Percentiles rank a stretch among this genome's conserved stretches.
These are phyloP conservation scores for Entamoeba histolytica DNA, from an alignment of 208 protist genomes.

Conservation along the genomic window DNA sequence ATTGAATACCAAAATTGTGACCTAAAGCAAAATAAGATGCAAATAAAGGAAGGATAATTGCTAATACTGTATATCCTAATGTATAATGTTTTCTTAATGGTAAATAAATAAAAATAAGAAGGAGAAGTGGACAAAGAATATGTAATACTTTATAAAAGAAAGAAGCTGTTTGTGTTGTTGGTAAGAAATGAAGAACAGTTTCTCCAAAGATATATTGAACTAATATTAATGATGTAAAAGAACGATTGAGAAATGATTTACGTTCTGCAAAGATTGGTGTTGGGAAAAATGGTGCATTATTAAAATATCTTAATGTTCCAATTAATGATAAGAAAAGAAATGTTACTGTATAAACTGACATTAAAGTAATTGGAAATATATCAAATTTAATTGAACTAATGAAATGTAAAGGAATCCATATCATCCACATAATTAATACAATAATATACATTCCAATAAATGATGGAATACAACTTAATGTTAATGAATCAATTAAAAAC, in stretches of 20 bases:
- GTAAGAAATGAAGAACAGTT: not conserved
- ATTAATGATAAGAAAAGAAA: not conserved
- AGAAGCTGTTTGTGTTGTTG: not conserved
- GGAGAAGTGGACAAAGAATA: not conserved
- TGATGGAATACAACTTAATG: not conserved
- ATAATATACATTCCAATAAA: not conserved
- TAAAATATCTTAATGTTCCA: not conserved
- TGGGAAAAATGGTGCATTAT: not conserved
- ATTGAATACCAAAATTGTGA: not conserved
- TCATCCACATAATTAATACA: not conserved
- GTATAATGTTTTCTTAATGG: not conserved
- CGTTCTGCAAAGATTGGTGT: not conserved
- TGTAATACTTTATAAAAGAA: not conserved
- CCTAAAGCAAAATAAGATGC: not conserved
- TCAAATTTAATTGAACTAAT: not conserved
- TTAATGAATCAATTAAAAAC: not conserved
- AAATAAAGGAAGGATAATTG: not conserved
- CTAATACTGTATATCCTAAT: not conserved
- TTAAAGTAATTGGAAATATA: not conserved
- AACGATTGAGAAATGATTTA: not conserved
- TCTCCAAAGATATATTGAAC: not conserved
- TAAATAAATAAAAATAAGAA: not conserved
- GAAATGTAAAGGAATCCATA: not conserved
- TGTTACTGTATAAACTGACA: not conserved
- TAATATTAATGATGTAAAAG: not conserved